Evolutionary conservation across 2,329 filamentous ascomycete genomes (phyloP), one percentile per base, ranked within the genome.

Genomic region (Spiromastix sp.): DNA sequence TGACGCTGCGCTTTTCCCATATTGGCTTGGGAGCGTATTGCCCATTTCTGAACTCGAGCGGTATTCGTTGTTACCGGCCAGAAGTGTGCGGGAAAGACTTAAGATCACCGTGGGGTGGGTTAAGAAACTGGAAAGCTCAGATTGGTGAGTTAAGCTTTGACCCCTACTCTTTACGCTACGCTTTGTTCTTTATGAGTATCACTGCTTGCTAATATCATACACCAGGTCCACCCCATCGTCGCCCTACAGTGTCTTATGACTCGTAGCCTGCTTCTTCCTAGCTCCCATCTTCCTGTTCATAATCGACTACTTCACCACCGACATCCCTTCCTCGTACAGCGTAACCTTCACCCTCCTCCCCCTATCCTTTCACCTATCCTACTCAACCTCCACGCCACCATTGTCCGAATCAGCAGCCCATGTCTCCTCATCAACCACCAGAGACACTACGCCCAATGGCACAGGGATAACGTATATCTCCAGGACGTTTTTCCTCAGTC

Each of bases 71-170:
- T 61, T 95, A 10, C 68, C 68, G 9, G 81, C 80, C 4, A 78
- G 70, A 3, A 89, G 82, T 45, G 85, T 93, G 4, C 70, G 87
- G 40, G 77, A 86, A 50, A 68, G 87, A 38, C 59, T 94, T 37
- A 93, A 93, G 63, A 80, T 93, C 32, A 85, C 83, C 41, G 83
- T 80, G 33, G 63, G 63, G 26, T 94, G 86, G 86, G 80, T 89
- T 41, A 62, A 73, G 38, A 72, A 80, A 50, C 78, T 85, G 59
- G 78, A 86, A 52, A 67, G 68, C 33, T 74, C 72, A 45, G 67
- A 75, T 63, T 84, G 79, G 83, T 87, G 67, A 72, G 81, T 59
- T 34, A 45, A 13, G 12, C 26, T 13, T 11, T 26, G 15, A 3
- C 27, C 16, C 27, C 38, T 28, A 15, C 4, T 25, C 3, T 18